phyloP scores from a whole-genome alignment of 139 green algal genomes.

The Edaphochlamys debaryana region DNA sequence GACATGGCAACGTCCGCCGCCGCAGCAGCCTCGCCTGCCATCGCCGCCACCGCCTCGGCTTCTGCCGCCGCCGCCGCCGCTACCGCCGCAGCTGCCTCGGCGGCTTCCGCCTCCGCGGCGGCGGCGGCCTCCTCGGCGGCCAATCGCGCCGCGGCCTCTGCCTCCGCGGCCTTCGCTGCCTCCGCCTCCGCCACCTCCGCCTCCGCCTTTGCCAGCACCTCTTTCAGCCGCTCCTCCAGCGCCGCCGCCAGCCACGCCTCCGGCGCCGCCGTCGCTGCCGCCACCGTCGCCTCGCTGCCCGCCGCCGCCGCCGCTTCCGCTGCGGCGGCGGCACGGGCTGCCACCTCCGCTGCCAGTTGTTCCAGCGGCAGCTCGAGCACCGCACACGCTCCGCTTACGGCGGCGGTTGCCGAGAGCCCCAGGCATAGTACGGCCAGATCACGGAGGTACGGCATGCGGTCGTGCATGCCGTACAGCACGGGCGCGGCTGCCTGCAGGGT shows the following conservation, averaged over 20 bases:
- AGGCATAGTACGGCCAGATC: background rate
- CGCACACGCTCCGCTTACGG: background rate
- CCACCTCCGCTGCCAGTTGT: background rate
- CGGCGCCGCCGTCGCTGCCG: background rate
- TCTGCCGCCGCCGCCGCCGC: background rate
- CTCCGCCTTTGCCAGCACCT: background rate
- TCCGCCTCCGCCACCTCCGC: background rate
- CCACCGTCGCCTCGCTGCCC: background rate
- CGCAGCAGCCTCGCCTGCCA: too few relatives aligned
- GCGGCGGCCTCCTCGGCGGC: background rate
- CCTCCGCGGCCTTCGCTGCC: background rate
- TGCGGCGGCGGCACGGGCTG: background rate
- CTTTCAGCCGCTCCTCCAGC: background rate
- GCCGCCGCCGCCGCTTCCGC: background rate
- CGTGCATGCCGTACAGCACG: background rate
- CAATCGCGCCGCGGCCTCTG: background rate
- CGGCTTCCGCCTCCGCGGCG: background rate
- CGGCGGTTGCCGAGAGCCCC: background rate
- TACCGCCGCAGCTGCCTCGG: background rate
- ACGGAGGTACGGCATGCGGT: constrained; percentile 12
- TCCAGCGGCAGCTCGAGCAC: background rate
- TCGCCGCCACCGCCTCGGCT: background rate
- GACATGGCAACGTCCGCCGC: too few relatives aligned
- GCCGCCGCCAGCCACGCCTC: background rate
- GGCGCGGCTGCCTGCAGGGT: background rate